Percentiles rank a stretch among this genome's conserved stretches.
These are phyloP conservation scores for Marasmius tenuissimus DNA, from an alignment of 1,284 basidiomycete species.

Conservation along the genomic window DNA sequence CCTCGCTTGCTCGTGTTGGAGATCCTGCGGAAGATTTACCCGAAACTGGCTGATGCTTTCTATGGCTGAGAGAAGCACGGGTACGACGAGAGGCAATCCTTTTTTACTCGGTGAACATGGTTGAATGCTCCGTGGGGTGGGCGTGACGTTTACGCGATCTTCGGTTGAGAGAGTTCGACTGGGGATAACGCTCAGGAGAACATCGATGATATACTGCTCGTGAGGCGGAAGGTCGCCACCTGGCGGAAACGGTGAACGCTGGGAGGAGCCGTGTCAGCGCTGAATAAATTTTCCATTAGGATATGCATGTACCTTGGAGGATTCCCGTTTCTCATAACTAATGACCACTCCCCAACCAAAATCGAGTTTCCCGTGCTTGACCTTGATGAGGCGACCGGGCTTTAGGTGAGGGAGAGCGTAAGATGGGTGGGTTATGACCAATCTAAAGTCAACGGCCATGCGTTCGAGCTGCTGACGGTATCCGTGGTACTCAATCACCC, in stretches of 20 bases:
- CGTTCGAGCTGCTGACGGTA: slow-evolving; percentile 89
- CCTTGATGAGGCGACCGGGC: slow-evolving; percentile 86
- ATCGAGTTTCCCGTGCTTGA: slow-evolving; percentile 85
- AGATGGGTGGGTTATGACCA: slow-evolving; percentile 92
- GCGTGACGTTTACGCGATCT: slow-evolving; percentile 53
- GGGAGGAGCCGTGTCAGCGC: neutral
- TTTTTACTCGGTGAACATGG: slow-evolving; percentile 74
- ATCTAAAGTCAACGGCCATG: slow-evolving; percentile 84
- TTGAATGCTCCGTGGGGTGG: slow-evolving; percentile 68
- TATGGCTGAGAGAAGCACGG: slow-evolving; percentile 86
- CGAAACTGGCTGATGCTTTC: slow-evolving; percentile 88
- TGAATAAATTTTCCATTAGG: neutral
- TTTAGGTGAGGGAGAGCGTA: slow-evolving; percentile 95
- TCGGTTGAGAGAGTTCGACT: slow-evolving; percentile 53
- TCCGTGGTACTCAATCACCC: slow-evolving; percentile 90
- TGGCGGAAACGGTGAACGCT: slow-evolving; percentile 22
- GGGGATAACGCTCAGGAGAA: slow-evolving; percentile 83
- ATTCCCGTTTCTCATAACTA: slow-evolving; percentile 85
- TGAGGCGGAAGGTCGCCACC: slow-evolving; percentile 75
- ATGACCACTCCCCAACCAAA: slow-evolving; percentile 97
- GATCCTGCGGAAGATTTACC: slow-evolving; percentile 87
- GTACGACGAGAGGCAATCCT: slow-evolving; percentile 86
- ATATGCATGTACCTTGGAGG: slow-evolving; percentile 59
- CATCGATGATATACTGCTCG: slow-evolving; percentile 91
- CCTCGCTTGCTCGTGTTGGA: slow-evolving; percentile 74